A percentile compares a stretch with the other conserved stretches of the same genome.
These are phyloP conservation scores for Mortierella sp. DNA, from an alignment of 371 early-diverging fungal genomes.

Conservation along the genomic window DNA sequence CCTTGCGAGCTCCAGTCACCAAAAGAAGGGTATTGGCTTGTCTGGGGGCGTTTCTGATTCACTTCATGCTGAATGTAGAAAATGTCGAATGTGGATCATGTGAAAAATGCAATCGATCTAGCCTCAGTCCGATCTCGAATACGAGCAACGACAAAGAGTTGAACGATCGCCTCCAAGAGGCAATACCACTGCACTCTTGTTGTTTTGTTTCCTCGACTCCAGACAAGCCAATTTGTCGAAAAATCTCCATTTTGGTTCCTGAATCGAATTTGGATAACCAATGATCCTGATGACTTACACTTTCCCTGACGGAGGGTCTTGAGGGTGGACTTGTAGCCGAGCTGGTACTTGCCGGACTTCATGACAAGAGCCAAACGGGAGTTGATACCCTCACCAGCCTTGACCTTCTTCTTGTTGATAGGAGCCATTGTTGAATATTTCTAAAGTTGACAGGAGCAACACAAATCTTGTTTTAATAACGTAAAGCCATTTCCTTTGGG, in stretches of 20 bases:
- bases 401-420: conserved; percentile 75
- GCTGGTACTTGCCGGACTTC: conserved; percentile 98
- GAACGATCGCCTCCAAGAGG: neutral
- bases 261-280: neutral
- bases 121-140: neutral
- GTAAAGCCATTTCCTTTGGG: too few species aligned
- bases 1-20: conserved; percentile 58
- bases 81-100: neutral
- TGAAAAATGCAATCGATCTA: neutral
- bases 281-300: conserved; percentile 67
- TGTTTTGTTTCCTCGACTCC: neutral
- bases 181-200: conserved; percentile 2
- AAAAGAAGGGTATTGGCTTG: conserved; percentile 46
- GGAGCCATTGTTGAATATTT: conserved; percentile 53
- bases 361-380: conserved; percentile 97
- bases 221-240: conserved; percentile 22
- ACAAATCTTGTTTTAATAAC: neutral
- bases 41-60: neutral
- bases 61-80: conserved; percentile 1
- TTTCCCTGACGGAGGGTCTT: conserved; percentile 97
- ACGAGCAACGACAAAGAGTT: neutral
- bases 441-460: conserved; percentile 10
- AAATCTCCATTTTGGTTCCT: conserved; percentile 5
- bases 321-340: conserved; percentile 98
- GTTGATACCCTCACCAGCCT: conserved; percentile 95